These are phyloP conservation scores for Geranium incanum DNA, from an alignment of 441 rosid species.

Conservation along the genomic window DNA sequence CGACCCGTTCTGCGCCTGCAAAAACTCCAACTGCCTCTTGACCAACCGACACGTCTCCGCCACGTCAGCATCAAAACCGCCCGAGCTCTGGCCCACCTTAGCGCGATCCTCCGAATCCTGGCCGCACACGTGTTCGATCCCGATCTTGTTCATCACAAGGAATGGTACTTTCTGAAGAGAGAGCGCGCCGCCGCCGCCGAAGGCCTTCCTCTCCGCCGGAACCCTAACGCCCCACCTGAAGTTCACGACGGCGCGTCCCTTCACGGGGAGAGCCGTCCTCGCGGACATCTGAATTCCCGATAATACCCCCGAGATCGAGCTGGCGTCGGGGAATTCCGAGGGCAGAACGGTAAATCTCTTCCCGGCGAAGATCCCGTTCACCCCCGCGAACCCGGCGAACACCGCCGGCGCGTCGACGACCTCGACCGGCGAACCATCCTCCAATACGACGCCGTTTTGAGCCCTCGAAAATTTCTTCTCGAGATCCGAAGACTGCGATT, in stretches of 20 bases:
- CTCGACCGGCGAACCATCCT: constrained; percentile 50
- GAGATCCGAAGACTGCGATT: constrained; percentile 55
- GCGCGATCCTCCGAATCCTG: constrained; percentile 24
- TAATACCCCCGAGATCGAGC: constrained; percentile 38
- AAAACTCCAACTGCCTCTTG: constrained; percentile 49
- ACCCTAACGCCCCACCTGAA: constrained; percentile 88
- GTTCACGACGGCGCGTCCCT: constrained; percentile 47
- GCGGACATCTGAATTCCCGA: constrained; percentile 65
- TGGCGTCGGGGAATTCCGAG: constrained; percentile 25
- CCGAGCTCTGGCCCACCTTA: constrained; percentile 21
- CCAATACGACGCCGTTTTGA: constrained; percentile 25
- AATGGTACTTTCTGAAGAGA: constrained; percentile 56
- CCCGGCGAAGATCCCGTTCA: constrained; percentile 23
- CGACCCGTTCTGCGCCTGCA: constrained; percentile 53
- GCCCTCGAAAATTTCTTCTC: constrained; percentile 19
- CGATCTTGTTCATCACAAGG: constrained; percentile 72
- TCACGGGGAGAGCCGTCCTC: constrained; percentile 54
- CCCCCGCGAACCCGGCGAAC: constrained; percentile 25
- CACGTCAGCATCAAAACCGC: constrained; percentile 26
- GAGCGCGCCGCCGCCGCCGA: constrained; percentile 32
- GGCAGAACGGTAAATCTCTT: constrained; percentile 36
- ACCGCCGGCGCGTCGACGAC: constrained; percentile 46
- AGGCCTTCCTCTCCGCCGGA: constrained; percentile 41
- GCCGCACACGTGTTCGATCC: constrained; percentile 60
- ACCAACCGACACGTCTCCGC: constrained; percentile 41